A percentile compares a stretch with the other conserved stretches of the same genome.
Evolutionary conservation across 371 early-diverging fungal species (phyloP).

Genomic region (Mucor irregularis): DNA sequence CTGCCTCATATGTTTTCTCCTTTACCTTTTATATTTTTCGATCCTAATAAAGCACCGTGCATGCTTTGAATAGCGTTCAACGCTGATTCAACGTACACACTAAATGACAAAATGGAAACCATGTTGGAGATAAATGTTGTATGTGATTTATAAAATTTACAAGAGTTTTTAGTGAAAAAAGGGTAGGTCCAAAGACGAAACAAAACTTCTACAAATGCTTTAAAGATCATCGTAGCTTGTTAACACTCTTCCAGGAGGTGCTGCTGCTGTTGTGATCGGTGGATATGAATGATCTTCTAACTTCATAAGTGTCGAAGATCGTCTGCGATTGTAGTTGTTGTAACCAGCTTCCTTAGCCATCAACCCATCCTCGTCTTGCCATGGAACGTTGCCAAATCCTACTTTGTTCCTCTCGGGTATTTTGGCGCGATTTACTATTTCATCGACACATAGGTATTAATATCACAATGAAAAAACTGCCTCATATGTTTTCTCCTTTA

Average conservation of each 20-base stretch:
- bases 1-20: no score
- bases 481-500: not conserved
- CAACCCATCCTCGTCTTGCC: conserved; percentile 57
- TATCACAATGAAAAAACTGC: not conserved
- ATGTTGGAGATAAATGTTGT: no score
- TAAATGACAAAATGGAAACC: no score
- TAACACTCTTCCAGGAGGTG: conserved; percentile 23
- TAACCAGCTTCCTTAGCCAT: conserved; percentile 36
- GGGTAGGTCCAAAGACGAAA: no score
- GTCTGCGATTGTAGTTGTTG: conserved; percentile 12
- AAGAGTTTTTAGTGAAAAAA: no score
- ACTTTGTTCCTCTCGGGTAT: conserved; percentile 62
- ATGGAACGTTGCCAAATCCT: conserved; percentile 62
- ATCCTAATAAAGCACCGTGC: conserved; percentile 51
- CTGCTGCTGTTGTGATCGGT: not conserved
- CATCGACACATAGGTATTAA: not conserved
- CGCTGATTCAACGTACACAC: no score
- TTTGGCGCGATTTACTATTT: conserved; percentile 57
- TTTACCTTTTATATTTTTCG: conserved; percentile 50
- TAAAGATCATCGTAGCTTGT: conserved; percentile 44
- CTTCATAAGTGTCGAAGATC: conserved; percentile 9
- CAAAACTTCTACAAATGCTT: no score
- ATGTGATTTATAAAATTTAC: no score
- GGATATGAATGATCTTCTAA: conserved; percentile 2
- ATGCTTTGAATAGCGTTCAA: conserved; percentile 50